Conservation (phyloP, 805 yeast genomes). For the Kregervanrija fluxuum region DNA sequence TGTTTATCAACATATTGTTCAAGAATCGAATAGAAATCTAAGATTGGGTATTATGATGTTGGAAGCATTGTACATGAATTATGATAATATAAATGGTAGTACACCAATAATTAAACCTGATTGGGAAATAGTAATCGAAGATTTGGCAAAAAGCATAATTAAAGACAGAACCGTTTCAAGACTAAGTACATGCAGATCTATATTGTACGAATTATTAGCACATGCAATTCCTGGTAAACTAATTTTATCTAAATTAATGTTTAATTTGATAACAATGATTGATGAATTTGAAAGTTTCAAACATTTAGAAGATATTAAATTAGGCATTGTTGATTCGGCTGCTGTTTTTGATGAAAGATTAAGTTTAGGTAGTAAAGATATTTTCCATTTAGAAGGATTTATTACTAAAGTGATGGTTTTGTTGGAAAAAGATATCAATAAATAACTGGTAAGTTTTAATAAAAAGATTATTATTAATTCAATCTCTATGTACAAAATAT, state of each 20-base stretch:
- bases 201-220: constrained; percentile 75
- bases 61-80: constrained; percentile 75
- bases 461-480: not conserved
- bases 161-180: constrained; percentile 59
- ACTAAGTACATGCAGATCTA: constrained; percentile 53
- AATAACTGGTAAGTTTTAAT: not conserved
- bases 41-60: constrained; percentile 71
- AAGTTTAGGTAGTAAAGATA: constrained; percentile 78
- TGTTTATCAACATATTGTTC: constrained; percentile 46
- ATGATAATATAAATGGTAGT: constrained; percentile 39
- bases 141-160: constrained; percentile 52
- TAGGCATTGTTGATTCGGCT: constrained; percentile 49
- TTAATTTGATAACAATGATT: constrained; percentile 25
- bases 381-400: constrained; percentile 93
- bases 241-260: constrained; percentile 57
- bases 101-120: constrained; percentile 66
- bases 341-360: constrained; percentile 79
- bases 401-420: constrained; percentile 82
- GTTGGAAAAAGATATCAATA: constrained; percentile 36
- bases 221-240: constrained; percentile 89
- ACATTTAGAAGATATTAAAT: constrained; percentile 25
- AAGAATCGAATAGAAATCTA: constrained; percentile 58
- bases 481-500: constrained; percentile 2
- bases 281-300: constrained; percentile 14
- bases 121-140: constrained; percentile 78